A percentile compares a stretch with the other conserved stretches of the same genome.
phyloP scores from a whole-genome alignment of 1,139 yeast genomes.

The Trichomonascaceae sp. region DNA sequence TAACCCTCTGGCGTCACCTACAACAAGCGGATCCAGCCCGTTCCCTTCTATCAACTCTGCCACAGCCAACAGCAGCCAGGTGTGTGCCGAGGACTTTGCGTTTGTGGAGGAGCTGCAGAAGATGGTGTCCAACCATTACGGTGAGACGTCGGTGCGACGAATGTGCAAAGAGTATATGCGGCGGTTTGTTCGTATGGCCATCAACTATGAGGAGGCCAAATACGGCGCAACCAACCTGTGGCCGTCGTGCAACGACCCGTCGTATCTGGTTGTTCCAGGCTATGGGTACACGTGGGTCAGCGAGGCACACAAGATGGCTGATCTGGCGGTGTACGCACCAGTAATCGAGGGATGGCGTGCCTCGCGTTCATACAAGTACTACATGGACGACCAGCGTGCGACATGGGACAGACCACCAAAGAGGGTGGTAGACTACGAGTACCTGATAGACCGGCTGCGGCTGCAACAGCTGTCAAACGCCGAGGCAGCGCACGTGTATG shows the following conservation, averaged over 20 bases:
- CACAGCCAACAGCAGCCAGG: background rate
- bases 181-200: slow-evolving; percentile 23
- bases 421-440: slow-evolving; percentile 21
- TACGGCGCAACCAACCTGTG: slow-evolving; percentile 21
- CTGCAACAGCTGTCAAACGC: slow-evolving; percentile 16
- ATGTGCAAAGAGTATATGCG: slow-evolving; percentile 22
- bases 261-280: slow-evolving; percentile 18
- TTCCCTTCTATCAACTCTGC: background rate
- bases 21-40: slow-evolving; percentile 1
- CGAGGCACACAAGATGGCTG: slow-evolving; percentile 16
- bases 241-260: slow-evolving; percentile 16
- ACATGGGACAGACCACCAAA: slow-evolving; percentile 17
- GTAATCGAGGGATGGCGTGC: slow-evolving; percentile 25
- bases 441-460: slow-evolving; percentile 22
- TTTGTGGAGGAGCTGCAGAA: slow-evolving; percentile 22
- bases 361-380: slow-evolving; percentile 19
- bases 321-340: slow-evolving; percentile 17
- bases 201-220: slow-evolving; percentile 21
- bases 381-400: slow-evolving; percentile 14
- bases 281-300: slow-evolving; percentile 24
- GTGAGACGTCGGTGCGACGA: slow-evolving; percentile 22
- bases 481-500: slow-evolving; percentile 20
- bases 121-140: slow-evolving; percentile 24
- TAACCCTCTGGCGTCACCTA: background rate
- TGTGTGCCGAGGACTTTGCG: slow-evolving; percentile 15